Conservation (phyloP, 495 filamentous ascomycete genomes). For the Talaromyces nanjingensis region DNA sequence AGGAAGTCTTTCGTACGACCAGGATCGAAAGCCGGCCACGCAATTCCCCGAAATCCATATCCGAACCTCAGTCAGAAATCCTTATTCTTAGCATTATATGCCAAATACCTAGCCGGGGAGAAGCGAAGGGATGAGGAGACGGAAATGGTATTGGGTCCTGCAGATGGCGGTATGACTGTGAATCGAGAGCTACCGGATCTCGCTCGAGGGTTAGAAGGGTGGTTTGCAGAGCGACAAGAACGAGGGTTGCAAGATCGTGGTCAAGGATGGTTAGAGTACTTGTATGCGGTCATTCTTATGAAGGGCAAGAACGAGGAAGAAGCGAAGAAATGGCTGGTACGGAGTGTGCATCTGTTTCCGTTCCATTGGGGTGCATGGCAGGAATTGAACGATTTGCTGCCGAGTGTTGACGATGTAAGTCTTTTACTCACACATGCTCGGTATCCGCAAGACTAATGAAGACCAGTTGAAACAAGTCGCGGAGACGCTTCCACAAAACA, state of each 20-base stretch:
- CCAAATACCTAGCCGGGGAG: conserved; percentile 87
- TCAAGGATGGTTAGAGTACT: conserved; percentile 93
- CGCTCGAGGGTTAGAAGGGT: conserved; percentile 65
- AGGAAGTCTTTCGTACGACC: conserved; percentile 34
- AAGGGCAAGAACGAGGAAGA: conserved; percentile 83
- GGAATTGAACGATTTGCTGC: conserved; percentile 70
- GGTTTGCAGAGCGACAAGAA: conserved; percentile 58
- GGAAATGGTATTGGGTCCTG: conserved; percentile 94
- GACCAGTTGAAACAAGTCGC: conserved; percentile 49
- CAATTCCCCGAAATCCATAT: conserved; percentile 30
- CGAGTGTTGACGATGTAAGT: conserved; percentile 71
- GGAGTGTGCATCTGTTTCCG: conserved; percentile 76
- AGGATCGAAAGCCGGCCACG: conserved; percentile 21
- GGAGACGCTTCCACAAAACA: conserved; percentile 69
- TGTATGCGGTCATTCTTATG: conserved; percentile 84
- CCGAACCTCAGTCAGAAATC: conserved; percentile 75
- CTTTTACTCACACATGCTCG: conserved; percentile 12
- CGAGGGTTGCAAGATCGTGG: conserved; percentile 55
- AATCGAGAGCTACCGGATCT: conserved; percentile 79
- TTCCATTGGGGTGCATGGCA: conserved; percentile 98
- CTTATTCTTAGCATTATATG: conserved; percentile 88
- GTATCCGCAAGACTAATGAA: neutral
- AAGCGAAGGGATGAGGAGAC: conserved; percentile 94
- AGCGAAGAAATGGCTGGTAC: conserved; percentile 74
- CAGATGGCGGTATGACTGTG: conserved; percentile 71